Evolutionary conservation across 176 grass and related monocot species (phyloP).

Genomic region (barley (Hordeum vulgare)): DNA sequence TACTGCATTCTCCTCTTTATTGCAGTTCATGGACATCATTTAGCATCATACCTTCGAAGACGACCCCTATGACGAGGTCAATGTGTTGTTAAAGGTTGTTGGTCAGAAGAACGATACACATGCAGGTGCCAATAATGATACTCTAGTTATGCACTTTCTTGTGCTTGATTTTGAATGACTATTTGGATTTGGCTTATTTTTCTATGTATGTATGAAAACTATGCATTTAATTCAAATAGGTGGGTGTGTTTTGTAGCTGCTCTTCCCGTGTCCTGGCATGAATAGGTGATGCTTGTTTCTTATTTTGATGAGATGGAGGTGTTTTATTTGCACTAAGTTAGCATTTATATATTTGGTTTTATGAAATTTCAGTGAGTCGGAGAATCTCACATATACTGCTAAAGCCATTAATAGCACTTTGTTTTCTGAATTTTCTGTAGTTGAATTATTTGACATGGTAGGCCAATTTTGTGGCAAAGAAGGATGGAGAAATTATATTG

Average conservation of each 20-base stretch:
- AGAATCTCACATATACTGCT: neutral
- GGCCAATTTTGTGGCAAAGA: neutral
- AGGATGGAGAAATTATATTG: neutral
- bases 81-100: conserved; percentile 26
- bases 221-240: neutral
- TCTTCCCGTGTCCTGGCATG: neutral
- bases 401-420: neutral
- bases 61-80: conserved; percentile 38
- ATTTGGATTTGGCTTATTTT: neutral
- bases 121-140: neutral
- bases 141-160: neutral
- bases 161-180: neutral
- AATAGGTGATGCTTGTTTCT: neutral
- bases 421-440: neutral
- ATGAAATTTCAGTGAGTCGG: neutral
- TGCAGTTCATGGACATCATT: conserved; percentile 24
- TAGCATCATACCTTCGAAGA: neutral
- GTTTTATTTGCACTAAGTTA: neutral
- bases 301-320: neutral
- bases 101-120: neutral
- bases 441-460: neutral
- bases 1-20: conserved; percentile 29
- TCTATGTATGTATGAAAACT: neutral
- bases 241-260: neutral
- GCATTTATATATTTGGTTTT: neutral